phyloP scores from a whole-genome alignment of 768 basidiomycete species.

The Zangia roseola region DNA sequence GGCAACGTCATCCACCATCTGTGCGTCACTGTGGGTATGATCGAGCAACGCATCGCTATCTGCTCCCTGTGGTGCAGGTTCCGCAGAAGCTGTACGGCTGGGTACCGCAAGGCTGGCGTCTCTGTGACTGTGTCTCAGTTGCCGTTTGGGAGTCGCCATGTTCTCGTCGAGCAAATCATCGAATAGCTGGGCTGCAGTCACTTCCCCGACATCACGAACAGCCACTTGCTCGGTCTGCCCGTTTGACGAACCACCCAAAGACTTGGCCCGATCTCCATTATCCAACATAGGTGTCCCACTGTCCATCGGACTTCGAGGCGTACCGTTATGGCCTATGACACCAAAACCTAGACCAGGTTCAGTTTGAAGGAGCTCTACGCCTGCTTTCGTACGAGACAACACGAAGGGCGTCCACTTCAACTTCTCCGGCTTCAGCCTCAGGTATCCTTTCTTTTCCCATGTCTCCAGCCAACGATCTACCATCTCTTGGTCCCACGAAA shows the following conservation, averaged over 20 bases:
- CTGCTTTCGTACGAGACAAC: constrained; percentile 45
- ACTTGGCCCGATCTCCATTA: constrained; percentile 15
- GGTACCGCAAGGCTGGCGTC: constrained; percentile 15
- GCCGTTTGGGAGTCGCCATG: constrained; percentile 19
- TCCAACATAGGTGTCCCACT: constrained; percentile 24
- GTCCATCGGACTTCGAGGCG: constrained; percentile 20
- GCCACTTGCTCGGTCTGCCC: constrained; percentile 16
- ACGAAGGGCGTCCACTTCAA: constrained; percentile 96
- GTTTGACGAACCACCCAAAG: constrained; percentile 10
- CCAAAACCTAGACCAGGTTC: constrained; percentile 15
- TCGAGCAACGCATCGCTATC: constrained; percentile 8
- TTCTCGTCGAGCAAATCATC: constrained; percentile 26
- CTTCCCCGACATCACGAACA: constrained; percentile 7
- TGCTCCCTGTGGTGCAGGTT: constrained; percentile 9
- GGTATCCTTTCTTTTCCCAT: constrained; percentile 78
- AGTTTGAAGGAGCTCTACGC: constrained; percentile 27
- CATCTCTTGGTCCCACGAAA: constrained; percentile 67
- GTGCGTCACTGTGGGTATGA: not conserved
- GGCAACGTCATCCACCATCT: constrained; percentile 3
- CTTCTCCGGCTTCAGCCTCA: constrained; percentile 74
- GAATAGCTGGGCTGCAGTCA: constrained; percentile 31
- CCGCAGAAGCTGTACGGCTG: constrained; percentile 20
- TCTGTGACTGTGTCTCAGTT: constrained; percentile 13
- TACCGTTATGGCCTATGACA: constrained; percentile 4
- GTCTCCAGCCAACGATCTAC: constrained; percentile 63